Percentiles rank a stretch among this genome's conserved stretches.
Conservation (phyloP, 257 asterid genomes). For the Eucommia ulmoides region DNA sequence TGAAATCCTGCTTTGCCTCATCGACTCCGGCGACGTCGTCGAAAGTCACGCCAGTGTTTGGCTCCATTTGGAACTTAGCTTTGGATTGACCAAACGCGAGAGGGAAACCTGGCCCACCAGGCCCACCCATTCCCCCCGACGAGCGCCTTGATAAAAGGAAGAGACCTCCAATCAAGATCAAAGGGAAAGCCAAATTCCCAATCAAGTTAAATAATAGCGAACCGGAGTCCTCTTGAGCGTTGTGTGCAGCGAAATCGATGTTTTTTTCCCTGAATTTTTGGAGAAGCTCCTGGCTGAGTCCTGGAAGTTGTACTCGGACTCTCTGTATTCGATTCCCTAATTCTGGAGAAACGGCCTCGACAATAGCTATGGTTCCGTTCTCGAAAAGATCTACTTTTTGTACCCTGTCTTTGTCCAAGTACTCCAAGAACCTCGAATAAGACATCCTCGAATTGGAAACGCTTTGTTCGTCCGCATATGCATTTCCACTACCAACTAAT, state of each 20-base stretch:
- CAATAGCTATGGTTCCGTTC: conserved; percentile 90
- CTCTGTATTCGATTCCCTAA: conserved; percentile 82
- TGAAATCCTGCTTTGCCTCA: conserved; percentile 95
- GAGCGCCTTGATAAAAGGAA: conserved; percentile 90
- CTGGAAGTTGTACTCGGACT: conserved; percentile 94
- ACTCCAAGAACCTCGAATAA: conserved; percentile 91
- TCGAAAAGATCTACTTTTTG: conserved; percentile 74
- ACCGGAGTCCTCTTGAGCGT: conserved; percentile 91
- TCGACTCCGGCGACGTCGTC: conserved; percentile 98
- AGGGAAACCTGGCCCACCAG: conserved; percentile 96
- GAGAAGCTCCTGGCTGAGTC: conserved; percentile 95
- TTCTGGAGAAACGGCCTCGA: conserved; percentile 89
- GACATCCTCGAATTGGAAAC: conserved; percentile 95
- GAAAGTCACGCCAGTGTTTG: conserved; percentile 90
- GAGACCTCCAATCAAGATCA: conserved; percentile 82
- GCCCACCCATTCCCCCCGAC: conserved; percentile 98
- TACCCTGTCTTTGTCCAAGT: conserved; percentile 84
- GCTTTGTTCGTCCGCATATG: conserved; percentile 81
- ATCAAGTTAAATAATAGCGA: conserved; percentile 69
- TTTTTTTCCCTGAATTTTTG: conserved; percentile 89
- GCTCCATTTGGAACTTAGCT: conserved; percentile 99
- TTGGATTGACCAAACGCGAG: conserved; percentile 71
- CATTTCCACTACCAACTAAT: conserved; percentile 47
- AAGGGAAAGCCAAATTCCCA: conserved; percentile 84
- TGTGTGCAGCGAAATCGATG: conserved; percentile 92